Evolutionary conservation across 768 basidiomycete genomes (phyloP), one percentile per base, ranked within the genome.

Genomic region (Cyclocybe cylindracea): DNA sequence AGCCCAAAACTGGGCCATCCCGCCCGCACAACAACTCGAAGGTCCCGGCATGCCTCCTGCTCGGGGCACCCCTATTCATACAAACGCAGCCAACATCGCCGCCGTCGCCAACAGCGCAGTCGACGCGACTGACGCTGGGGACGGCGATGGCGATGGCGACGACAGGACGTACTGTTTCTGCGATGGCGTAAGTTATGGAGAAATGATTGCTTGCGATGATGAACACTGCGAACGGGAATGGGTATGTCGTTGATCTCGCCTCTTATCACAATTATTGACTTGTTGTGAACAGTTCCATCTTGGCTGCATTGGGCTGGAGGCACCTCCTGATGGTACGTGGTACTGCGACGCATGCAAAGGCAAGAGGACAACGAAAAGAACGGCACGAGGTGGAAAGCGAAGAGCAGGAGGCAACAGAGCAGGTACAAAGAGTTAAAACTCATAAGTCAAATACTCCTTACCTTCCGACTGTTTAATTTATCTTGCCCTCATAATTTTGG

Each of bases 121-220:
- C 47, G 62, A 66, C 38, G 58, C 66, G 13, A 63, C 66, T 8
- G 79, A 73, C 9, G 77, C 70, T 2, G 82, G 77, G 36, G 83
- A 77, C 11, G 78, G 70, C 0, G 80, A 77, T 33, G 87, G 72
- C 4, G 83, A 81, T 40, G 79, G 70, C 9, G 89, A 86, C 38
- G 89, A 78, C 61, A 82, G 77, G 60, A 78, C 79, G 10, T 96
- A 98, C 64, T 98, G 94, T 70, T 79, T 86, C 74, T 98, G 94
- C 68, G 78, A 90, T 58, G 76, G 87, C 13, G 78, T 85, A 53
- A 93, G 91, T 62, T 94, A 87, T 60, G 94, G 94, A 35, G 89
- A 94, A 72, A 96, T 97, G 94, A 91, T 97, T 60, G 94, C 86
- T 18, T 97, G 94, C 66, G 94, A 97, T 66, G 90, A 86, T 61